These are phyloP conservation scores for Sanghuangporus weigelae DNA, from an alignment of 1,284 basidiomycete genomes.

Conservation along the genomic window DNA sequence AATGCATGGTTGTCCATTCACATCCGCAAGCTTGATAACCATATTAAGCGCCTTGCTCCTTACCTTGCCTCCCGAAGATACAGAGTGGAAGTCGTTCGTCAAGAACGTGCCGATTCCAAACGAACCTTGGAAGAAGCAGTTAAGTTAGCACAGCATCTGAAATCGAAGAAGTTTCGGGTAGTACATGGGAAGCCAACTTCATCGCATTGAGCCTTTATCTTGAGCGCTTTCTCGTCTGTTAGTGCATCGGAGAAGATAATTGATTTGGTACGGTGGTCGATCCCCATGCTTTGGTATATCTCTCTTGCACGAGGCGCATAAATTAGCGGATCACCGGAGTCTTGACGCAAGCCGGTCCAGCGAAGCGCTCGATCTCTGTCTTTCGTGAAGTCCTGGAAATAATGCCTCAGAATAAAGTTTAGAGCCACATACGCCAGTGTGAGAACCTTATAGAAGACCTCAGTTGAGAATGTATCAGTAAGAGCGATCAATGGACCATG, in stretches of 20 bases:
- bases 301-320: conserved; percentile 72
- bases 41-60: conserved; percentile 85
- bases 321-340: conserved; percentile 80
- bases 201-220: conserved; percentile 66
- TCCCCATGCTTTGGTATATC: conserved; percentile 62
- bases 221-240: conserved; percentile 64
- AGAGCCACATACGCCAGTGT: background rate
- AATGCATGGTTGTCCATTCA: conserved; percentile 72
- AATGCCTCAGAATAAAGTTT: background rate
- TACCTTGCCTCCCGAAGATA: conserved; percentile 47
- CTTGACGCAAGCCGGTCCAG: conserved; percentile 87
- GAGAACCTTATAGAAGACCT: conserved; percentile 72
- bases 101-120: conserved; percentile 92
- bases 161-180: background rate
- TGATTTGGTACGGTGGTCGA: conserved; percentile 60
- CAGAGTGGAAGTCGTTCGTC: conserved; percentile 79
- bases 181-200: conserved; percentile 70
- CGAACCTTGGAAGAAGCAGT: conserved; percentile 31
- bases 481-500: conserved; percentile 62
- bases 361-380: conserved; percentile 56
- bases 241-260: conserved; percentile 84
- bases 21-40: conserved; percentile 83
- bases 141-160: background rate
- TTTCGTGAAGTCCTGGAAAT: conserved; percentile 50
- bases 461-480: conserved; percentile 89